phyloP scores from a whole-genome alignment of 768 basidiomycete species.

The Dentipellis fragilis region DNA sequence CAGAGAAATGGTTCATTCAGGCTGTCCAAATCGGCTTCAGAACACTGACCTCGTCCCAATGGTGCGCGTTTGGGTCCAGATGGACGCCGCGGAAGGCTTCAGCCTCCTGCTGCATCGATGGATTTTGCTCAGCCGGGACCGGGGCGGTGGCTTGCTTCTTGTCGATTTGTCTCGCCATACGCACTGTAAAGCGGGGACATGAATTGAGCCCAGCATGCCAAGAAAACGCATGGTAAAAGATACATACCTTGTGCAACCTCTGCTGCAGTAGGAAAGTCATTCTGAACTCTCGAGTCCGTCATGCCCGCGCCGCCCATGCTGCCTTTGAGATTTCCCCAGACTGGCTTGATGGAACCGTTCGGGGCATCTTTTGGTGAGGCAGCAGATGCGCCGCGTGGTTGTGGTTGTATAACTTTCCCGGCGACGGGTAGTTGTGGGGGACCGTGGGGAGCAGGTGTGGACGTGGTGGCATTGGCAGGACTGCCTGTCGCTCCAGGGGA shows the following conservation, averaged over 20 bases:
- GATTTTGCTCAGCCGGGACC: conserved; percentile 42
- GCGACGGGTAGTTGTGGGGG: conserved; percentile 45
- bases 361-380: conserved; percentile 21
- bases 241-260: conserved; percentile 81
- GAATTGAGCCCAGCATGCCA: too few relatives aligned
- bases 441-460: conserved; percentile 17
- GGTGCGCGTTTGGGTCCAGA: conserved; percentile 85
- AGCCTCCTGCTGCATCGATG: conserved; percentile 62
- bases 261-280: conserved; percentile 93
- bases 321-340: conserved; percentile 59
- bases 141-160: conserved; percentile 38
- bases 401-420: conserved; percentile 62
- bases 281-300: conserved; percentile 33
- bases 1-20: conserved; percentile 9
- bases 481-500: conserved; percentile 34
- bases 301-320: conserved; percentile 21
- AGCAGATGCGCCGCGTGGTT: conserved; percentile 31
- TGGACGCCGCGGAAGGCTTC: conserved; percentile 94
- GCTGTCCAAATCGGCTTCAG: background rate
- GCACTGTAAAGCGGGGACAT: background rate
- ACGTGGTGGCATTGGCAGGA: conserved; percentile 24
- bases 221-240: background rate
- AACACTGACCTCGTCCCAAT: conserved; percentile 90
- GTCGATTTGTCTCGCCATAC: conserved; percentile 12
- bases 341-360: conserved; percentile 35